Evolutionary conservation across 352 stramenopile genomes (phyloP), one percentile per base, ranked within the genome.

Genomic region (Aphanomyces euteiches): DNA sequence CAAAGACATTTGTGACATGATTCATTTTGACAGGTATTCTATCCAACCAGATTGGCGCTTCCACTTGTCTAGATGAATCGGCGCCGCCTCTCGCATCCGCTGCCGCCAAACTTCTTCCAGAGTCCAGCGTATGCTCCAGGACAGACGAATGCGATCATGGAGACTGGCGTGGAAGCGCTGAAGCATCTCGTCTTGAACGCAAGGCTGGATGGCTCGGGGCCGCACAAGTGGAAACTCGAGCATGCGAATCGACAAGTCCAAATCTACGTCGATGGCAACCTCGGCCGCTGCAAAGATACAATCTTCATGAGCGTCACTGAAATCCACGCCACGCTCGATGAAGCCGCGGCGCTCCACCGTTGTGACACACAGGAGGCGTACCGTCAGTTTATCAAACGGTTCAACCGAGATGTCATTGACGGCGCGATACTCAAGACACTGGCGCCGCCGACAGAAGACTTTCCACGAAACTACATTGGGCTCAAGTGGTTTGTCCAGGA

Each of bases 391-490:
- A 21, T 47, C 13, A 4, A 21, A 5, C 47, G 64, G 17, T 70
- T 48, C 39, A 40, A 54, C 54, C 59, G 61, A 34, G 87, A 94
- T 47, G 66, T 92, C 36, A 69, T 92, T 43, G 87, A 94, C 73
- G 80, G 90, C 61, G 83, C 89, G 72, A 90, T 82, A 41, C 77
- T 94, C n/a, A 72, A 89, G 34, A 79, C 84, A 8, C 76, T 94
- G 13, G 85, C 84, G 7, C 67, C 68, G 5, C 87, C 82, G 0
- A 89, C 87, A 1, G 50, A 56, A 2, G 83, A 89, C 6, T 90
- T 93, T 71, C 87, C 87, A 6, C 88, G 89, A 54, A 85, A 95
- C 68, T 91, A 85, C 56, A 84, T 95, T 19, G 84, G 77, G 1
- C 81, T 91, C 69, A 95, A 95, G 73, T 70, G 64, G 64, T 70